Evolutionary conservation across 164 flowering plant species (phyloP).

Genomic region (Berberis thunbergii): DNA sequence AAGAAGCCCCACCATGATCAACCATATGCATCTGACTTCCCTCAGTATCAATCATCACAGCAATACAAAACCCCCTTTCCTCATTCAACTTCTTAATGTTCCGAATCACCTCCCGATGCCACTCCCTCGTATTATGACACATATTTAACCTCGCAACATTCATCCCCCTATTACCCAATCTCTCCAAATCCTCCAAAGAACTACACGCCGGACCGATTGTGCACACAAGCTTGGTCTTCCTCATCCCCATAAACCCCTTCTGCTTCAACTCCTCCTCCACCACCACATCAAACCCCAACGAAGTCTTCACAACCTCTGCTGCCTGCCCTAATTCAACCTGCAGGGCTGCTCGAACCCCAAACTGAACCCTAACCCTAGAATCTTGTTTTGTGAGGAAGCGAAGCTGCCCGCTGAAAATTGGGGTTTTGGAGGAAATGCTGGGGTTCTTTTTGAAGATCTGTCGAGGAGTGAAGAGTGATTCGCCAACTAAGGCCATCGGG

Average conservation of each 20-base stretch:
- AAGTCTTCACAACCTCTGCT: conserved; percentile 6
- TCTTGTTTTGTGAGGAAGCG: too few relatives aligned
- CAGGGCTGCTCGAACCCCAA: conserved; percentile 6
- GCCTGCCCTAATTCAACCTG: conserved; percentile 18
- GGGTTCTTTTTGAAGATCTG: too few relatives aligned
- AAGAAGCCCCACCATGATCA: conserved; percentile 55
- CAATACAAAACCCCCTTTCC: conserved; percentile 65
- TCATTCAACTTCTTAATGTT: conserved; percentile 62
- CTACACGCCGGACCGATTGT: conserved; percentile 76
- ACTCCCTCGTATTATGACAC: conserved; percentile 71
- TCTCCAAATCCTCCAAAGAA: conserved; percentile 50
- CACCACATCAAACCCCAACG: conserved; percentile 50
- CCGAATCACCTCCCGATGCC: conserved; percentile 67
- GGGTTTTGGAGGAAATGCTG: too few relatives aligned
- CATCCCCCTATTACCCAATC: conserved; percentile 64
- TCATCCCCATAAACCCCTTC: conserved; percentile 70
- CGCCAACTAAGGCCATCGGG: too few relatives aligned
- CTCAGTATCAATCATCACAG: conserved; percentile 79
- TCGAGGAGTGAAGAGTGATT: too few relatives aligned
- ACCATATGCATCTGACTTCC: conserved; percentile 72
- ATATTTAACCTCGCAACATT: conserved; percentile 80
- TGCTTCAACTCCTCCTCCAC: conserved; percentile 55
- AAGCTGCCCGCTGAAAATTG: too few relatives aligned
- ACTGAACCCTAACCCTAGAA: too few relatives aligned
- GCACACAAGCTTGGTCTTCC: conserved; percentile 86